Percentiles rank a stretch among this genome's conserved stretches.
Evolutionary conservation across 2,329 filamentous ascomycete species (phyloP).

Genomic region (Fusarium cicatricum): DNA sequence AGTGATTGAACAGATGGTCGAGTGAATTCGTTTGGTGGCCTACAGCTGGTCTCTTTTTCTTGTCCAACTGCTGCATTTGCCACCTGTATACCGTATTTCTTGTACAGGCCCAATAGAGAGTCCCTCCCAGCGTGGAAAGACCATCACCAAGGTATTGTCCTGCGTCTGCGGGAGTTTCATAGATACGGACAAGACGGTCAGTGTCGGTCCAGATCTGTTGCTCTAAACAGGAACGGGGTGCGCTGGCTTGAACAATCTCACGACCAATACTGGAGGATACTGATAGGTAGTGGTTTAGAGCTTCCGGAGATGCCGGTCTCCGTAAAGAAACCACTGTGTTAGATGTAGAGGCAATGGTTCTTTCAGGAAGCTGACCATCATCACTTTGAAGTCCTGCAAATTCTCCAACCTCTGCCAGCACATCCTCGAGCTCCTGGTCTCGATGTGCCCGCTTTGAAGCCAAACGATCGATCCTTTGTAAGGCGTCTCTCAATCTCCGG

Average conservation of each 20-base stretch:
- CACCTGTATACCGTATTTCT: slow-evolving; percentile 35
- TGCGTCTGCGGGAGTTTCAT: slow-evolving; percentile 32
- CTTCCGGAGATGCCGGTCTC: not conserved
- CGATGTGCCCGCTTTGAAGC: slow-evolving; percentile 16
- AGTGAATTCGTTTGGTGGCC: slow-evolving; percentile 7
- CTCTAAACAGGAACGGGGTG: not conserved
- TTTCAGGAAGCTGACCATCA: not conserved
- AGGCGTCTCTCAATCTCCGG: slow-evolving; percentile 32
- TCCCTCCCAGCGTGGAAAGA: slow-evolving; percentile 33
- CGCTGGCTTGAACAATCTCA: not conserved
- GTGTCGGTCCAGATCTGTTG: slow-evolving; percentile 34
- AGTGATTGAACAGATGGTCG: slow-evolving; percentile 39
- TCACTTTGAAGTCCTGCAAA: slow-evolving; percentile 10
- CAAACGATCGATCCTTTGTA: slow-evolving; percentile 27
- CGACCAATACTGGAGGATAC: slow-evolving; percentile 4
- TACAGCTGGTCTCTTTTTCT: not conserved
- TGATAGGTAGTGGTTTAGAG: not conserved
- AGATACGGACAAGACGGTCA: slow-evolving; percentile 36
- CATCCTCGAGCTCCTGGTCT: slow-evolving; percentile 25
- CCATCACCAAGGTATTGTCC: slow-evolving; percentile 35
- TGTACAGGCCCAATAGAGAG: slow-evolving; percentile 38
- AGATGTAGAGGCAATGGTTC: slow-evolving; percentile 1
- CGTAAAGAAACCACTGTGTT: not conserved
- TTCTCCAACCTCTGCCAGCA: slow-evolving; percentile 25
- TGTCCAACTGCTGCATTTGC: slow-evolving; percentile 29